phyloP scores from a whole-genome alignment of 148 eudicot species.

The Drosera capensis region DNA sequence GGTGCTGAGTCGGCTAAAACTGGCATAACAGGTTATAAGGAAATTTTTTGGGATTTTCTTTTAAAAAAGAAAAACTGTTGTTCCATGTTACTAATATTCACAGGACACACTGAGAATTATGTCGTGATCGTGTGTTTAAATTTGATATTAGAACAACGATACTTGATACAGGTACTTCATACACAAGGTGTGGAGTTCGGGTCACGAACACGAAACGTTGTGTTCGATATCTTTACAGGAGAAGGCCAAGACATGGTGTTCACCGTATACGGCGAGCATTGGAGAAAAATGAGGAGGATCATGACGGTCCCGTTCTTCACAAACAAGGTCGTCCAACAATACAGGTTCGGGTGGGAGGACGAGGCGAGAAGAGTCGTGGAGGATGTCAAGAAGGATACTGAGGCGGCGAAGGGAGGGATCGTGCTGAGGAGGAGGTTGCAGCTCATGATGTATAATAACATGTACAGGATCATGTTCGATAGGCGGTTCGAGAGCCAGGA shows the following conservation, averaged over 20 bases:
- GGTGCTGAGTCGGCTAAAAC: too few relatives aligned
- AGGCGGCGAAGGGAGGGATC: slow-evolving; percentile 14
- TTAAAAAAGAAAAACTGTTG: too few relatives aligned
- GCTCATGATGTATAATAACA: slow-evolving; percentile 33
- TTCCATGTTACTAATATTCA: too few relatives aligned
- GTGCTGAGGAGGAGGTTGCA: slow-evolving; percentile 37
- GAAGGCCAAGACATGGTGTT: slow-evolving; percentile 46
- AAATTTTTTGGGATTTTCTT: too few relatives aligned
- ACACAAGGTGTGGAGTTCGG: slow-evolving; percentile 46
- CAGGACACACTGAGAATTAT: slow-evolving; percentile 91
- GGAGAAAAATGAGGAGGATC: slow-evolving; percentile 45
- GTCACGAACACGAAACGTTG: slow-evolving; percentile 39
- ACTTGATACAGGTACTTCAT: slow-evolving; percentile 34
- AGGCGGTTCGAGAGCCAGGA: slow-evolving; percentile 24
- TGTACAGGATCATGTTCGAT: slow-evolving; percentile 46
- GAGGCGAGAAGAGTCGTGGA: slow-evolving; percentile 25
- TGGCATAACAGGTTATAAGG: too few relatives aligned
- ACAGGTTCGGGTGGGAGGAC: slow-evolving; percentile 29
- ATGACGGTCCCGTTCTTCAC: slow-evolving; percentile 54
- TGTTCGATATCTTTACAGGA: slow-evolving; percentile 46
- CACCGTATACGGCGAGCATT: slow-evolving; percentile 37
- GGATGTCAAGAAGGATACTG: slow-evolving; percentile 18
- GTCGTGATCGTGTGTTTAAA: too few relatives aligned
- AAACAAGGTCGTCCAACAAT: slow-evolving; percentile 34
- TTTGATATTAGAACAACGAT: too few relatives aligned